Conservation (phyloP, 2,329 filamentous ascomycete species). For the Teratosphaeria gauchensis region DNA sequence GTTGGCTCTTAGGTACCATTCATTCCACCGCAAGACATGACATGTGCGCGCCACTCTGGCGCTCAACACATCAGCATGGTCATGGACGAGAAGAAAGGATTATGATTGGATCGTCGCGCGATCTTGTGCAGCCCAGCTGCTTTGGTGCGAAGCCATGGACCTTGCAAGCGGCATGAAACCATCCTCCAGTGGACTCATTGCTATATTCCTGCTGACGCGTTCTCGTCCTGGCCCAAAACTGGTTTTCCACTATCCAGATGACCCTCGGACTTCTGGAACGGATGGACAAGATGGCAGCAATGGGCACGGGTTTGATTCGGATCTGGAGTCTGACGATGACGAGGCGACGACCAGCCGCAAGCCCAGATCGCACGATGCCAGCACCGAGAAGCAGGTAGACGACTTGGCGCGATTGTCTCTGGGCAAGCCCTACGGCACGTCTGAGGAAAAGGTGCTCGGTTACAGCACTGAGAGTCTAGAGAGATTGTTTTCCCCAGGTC, state of each 20-base stretch:
- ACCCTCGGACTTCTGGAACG: slow-evolving; percentile 30
- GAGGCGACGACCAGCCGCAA: not conserved
- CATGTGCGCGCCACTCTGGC: no score
- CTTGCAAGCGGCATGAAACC: not conserved
- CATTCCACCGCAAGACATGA: no score
- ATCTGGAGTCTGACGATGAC: slow-evolving; percentile 12
- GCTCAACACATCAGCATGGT: no score
- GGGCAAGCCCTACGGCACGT: not conserved
- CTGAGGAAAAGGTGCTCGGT: slow-evolving; percentile 12
- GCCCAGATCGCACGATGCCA: not conserved
- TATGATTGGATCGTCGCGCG: no score
- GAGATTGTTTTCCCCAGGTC: slow-evolving; percentile 64
- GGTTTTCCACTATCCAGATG: slow-evolving; percentile 73
- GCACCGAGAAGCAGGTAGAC: not conserved
- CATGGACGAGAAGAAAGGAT: no score
- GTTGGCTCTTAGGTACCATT: no score
- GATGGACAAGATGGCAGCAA: not conserved
- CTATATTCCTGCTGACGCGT: slow-evolving; percentile 64
- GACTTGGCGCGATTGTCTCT: not conserved
- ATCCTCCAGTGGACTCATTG: slow-evolving; percentile 38
- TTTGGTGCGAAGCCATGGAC: not conserved
- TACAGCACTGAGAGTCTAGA: slow-evolving; percentile 57
- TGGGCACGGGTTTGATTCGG: slow-evolving; percentile 2
- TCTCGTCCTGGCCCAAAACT: slow-evolving; percentile 71
- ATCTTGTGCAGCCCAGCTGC: not conserved